phyloP scores from a whole-genome alignment of 129 eudicot species.

The Tagetes patula region DNA sequence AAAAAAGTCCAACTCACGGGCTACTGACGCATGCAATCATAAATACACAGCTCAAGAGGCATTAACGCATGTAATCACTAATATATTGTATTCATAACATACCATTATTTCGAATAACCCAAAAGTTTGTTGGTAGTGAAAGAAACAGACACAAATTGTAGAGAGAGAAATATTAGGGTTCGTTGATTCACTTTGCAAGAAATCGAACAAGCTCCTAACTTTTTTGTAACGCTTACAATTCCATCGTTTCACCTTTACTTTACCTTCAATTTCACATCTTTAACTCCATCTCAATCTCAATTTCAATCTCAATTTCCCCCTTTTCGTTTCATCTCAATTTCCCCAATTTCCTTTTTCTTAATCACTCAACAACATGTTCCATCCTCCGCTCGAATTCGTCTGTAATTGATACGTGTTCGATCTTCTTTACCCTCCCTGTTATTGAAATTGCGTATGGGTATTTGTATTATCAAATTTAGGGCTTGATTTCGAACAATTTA shows the following conservation, averaged over 20 bases:
- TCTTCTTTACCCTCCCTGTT: background rate
- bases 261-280: constrained; percentile 15
- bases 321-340: background rate
- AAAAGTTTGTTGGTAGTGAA: constrained; percentile 7
- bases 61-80: too few species aligned
- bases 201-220: constrained; percentile 23
- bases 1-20: too few species aligned
- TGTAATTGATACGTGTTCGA: constrained; percentile 13
- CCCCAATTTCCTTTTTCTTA: background rate
- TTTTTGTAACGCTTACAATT: constrained; percentile 24
- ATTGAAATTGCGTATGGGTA: background rate
- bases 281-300: constrained; percentile 3
- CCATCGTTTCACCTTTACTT: constrained; percentile 30
- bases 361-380: constrained; percentile 15
- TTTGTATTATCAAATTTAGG: constrained; percentile 15
- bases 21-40: too few species aligned
- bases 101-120: background rate
- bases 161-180: constrained; percentile 24
- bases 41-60: too few species aligned
- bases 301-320: background rate
- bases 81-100: too few species aligned
- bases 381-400: background rate
- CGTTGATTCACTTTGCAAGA: constrained; percentile 27
- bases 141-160: background rate
- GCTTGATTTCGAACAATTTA: constrained; percentile 15